Evolutionary conservation across 306 rosid species (phyloP).

Genomic region (Cucumis hystrix): DNA sequence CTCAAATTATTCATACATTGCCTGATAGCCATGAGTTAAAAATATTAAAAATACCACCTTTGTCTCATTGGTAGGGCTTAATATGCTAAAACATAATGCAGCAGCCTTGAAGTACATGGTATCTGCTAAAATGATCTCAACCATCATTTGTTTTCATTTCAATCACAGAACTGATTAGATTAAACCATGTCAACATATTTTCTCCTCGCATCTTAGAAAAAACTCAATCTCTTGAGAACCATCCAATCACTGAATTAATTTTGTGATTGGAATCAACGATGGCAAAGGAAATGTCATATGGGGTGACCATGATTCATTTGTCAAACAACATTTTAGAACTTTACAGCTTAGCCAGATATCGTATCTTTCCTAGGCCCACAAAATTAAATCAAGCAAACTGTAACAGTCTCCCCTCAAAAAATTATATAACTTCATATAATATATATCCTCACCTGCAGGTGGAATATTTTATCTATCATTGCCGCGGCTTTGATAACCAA

Average conservation of each 20-base stretch:
- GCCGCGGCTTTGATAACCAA: slow-evolving; percentile 61
- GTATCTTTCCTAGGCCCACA: not conserved
- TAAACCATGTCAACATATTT: too few species aligned
- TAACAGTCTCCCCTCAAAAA: slow-evolving; percentile 5
- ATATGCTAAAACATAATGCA: not conserved
- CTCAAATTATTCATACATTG: not conserved
- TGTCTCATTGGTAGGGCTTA: not conserved
- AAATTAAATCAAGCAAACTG: not conserved
- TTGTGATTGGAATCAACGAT: not conserved
- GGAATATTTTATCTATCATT: slow-evolving; percentile 67
- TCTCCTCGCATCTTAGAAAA: too few species aligned
- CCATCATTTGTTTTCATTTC: not conserved
- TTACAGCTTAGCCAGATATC: not conserved
- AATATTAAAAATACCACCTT: not conserved
- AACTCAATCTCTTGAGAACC: not conserved
- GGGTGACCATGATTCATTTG: not conserved
- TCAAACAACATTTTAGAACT: not conserved
- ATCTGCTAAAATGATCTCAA: too few species aligned
- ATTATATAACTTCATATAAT: not conserved
- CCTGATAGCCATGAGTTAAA: not conserved
- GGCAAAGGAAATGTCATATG: not conserved
- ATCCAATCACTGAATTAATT: not conserved
- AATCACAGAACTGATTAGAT: not conserved
- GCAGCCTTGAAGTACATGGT: not conserved
- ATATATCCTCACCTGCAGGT: slow-evolving; percentile 45